Conservation (phyloP, 2,329 filamentous ascomycete species). For the Metarhizium guizhouense region DNA sequence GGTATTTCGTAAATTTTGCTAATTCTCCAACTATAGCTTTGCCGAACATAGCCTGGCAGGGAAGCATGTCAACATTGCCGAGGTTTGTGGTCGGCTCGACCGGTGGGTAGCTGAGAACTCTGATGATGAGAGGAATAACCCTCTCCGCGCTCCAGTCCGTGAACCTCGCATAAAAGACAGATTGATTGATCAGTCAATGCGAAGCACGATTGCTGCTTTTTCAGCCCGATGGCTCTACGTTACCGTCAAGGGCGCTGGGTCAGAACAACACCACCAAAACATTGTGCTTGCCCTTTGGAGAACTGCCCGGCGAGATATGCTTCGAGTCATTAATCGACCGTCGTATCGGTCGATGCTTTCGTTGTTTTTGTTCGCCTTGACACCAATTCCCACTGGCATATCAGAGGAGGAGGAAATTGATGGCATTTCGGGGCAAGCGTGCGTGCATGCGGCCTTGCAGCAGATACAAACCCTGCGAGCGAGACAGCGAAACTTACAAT, state of each 20-base stretch:
- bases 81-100: conserved; percentile 23
- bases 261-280: conserved; percentile 7
- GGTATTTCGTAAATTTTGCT: not conserved
- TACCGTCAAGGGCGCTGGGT: conserved; percentile 3
- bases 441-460: conserved; percentile 30
- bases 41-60: conserved; percentile 16
- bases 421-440: conserved; percentile 29
- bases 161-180: conserved; percentile 7
- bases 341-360: conserved; percentile 32
- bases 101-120: conserved; percentile 22
- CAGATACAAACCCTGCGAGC: conserved; percentile 30
- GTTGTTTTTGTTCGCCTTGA: conserved; percentile 29
- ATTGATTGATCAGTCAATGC: conserved; percentile 16
- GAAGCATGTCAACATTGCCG: conserved; percentile 21
- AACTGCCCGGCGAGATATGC: conserved; percentile 26
- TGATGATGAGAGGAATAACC: not conserved
- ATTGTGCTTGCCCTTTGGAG: conserved; percentile 23
- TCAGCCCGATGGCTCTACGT: conserved; percentile 21
- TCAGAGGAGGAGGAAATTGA: conserved; percentile 31
- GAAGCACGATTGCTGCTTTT: conserved; percentile 19
- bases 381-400: conserved; percentile 29
- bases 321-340: conserved; percentile 29
- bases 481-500: conserved; percentile 28
- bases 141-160: conserved; percentile 7
- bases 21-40: conserved; percentile 10